These are phyloP conservation scores for Talaromyces pinophilus DNA, from an alignment of 2,329 filamentous ascomycete species.

Conservation along the genomic window DNA sequence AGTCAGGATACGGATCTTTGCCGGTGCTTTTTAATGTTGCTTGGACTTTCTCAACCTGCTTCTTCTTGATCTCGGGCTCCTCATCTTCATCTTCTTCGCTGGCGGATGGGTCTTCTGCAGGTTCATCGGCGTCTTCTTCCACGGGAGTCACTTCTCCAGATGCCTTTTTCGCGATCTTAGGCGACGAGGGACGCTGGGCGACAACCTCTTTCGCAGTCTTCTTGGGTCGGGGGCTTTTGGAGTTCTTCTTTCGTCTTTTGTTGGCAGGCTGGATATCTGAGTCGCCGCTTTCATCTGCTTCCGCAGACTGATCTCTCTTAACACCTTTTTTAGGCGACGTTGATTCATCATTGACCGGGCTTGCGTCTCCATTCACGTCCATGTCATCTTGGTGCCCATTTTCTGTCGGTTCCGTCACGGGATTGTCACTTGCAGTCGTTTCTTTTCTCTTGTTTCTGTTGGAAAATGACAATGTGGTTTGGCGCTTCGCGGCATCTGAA, in stretches of 20 bases:
- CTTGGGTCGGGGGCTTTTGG: slow-evolving; percentile 32
- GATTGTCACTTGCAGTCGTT: slow-evolving; percentile 32
- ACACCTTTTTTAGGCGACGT: slow-evolving; percentile 29
- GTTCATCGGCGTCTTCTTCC: slow-evolving; percentile 35
- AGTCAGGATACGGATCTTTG: slow-evolving; percentile 90
- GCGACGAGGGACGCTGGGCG: slow-evolving; percentile 29
- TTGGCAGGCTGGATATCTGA: slow-evolving; percentile 62
- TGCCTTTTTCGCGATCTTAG: slow-evolving; percentile 39
- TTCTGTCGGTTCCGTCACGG: slow-evolving; percentile 24
- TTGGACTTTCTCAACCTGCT: slow-evolving; percentile 79
- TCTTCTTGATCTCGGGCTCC: slow-evolving; percentile 70
- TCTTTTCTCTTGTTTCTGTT: slow-evolving; percentile 51
- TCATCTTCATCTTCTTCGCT: slow-evolving; percentile 61
- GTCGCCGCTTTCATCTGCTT: slow-evolving; percentile 50
- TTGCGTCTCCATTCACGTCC: slow-evolving; percentile 23
- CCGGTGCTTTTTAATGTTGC: slow-evolving; percentile 66
- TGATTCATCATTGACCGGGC: slow-evolving; percentile 24
- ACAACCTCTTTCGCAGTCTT: slow-evolving; percentile 27
- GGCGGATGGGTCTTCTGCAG: slow-evolving; percentile 44
- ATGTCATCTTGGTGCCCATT: slow-evolving; percentile 23
- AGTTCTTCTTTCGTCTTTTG: slow-evolving; percentile 50
- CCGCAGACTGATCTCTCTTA: slow-evolving; percentile 45
- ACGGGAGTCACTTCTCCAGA: slow-evolving; percentile 50
- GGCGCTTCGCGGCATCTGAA: slow-evolving; percentile 61
- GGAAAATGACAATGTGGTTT: slow-evolving; percentile 77